A percentile compares a stretch with the other conserved stretches of the same genome.
Evolutionary conservation across 1,139 yeast species (phyloP).

Genomic region (Yamadazyma trypodendri): DNA sequence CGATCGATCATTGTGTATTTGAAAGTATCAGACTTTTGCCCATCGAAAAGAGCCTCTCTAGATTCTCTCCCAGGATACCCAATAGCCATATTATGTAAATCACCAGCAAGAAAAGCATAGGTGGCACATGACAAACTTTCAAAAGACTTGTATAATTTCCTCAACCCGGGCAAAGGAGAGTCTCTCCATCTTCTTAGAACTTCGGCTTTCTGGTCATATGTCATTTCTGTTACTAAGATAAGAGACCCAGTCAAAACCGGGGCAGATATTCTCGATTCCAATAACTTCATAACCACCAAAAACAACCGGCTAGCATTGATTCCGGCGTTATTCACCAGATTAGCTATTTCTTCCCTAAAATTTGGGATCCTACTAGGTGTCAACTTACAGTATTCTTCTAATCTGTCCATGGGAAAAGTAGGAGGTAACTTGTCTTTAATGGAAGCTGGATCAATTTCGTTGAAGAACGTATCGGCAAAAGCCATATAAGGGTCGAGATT

Average conservation of each 20-base stretch:
- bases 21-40: conserved; percentile 25
- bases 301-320: conserved; percentile 22
- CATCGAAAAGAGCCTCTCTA: conserved; percentile 30
- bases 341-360: conserved; percentile 21
- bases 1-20: conserved; percentile 32
- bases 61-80: conserved; percentile 35
- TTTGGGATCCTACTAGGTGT: conserved; percentile 34
- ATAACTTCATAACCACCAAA: conserved; percentile 23
- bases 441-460: conserved; percentile 30
- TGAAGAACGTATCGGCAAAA: conserved; percentile 38
- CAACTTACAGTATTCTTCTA: conserved; percentile 32
- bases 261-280: conserved; percentile 34
- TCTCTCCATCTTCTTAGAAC: conserved; percentile 39
- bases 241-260: conserved; percentile 36
- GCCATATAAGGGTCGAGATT: conserved; percentile 15
- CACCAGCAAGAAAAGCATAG: conserved; percentile 27
- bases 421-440: conserved; percentile 28
- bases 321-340: conserved; percentile 18
- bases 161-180: conserved; percentile 30
- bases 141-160: conserved; percentile 30
- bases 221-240: conserved; percentile 39
- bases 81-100: conserved; percentile 33
- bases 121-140: conserved; percentile 23
- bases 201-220: conserved; percentile 26
- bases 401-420: conserved; percentile 26